Base-by-base conservation (phyloP, 768 basidiomycete species). In the Lactarius sp. region DNA sequence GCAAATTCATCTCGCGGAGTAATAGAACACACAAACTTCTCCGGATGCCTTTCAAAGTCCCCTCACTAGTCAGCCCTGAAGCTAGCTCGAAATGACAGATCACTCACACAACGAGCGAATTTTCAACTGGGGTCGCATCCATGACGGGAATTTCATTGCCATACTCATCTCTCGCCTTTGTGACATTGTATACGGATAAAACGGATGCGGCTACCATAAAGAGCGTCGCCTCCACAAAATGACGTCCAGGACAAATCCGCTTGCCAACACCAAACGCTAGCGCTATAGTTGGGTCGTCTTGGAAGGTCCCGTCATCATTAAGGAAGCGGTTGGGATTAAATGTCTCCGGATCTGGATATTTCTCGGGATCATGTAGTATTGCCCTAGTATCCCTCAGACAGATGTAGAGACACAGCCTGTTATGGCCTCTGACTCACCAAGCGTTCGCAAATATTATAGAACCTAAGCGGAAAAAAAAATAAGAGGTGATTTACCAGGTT, bases 241-340 rank as follows among this genome's bases (percentile, higher is more conserved):
- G 54, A 12, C 60, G 49, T 14, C 60, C 64, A 3, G 64, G 60
- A 50, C 64, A 65, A 18, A 62, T 42, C 8, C 64, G 50, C 27
- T 37, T 57, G 36, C 60, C 60, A 33, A 27, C 54, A 3, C 60
- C 60, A 41, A 50, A 61, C 5, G 47, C 53, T 1, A 49, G 46
- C 3, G 46, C 4, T 3, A 61, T 33, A 10, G 8, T 54, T 10
- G 20, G 47, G 16, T 61, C 60, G 13, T 55, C 60, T 14, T 31
- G 22, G 31, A 49, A 49, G 1, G 53, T 50, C 18, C 60, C 60
- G 16, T 54, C 27, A 14, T 37, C 13, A 5, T 36, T 18, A 20
- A 65, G 49, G 34, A 50, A 52, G 4, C 57, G 52, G 4, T 60
- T 53, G 1, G 57, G 57, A 4, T 55, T 61, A 27, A 60, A 64